Conservation (phyloP, 805 yeast species). For the Nakazawaea pomicola region DNA sequence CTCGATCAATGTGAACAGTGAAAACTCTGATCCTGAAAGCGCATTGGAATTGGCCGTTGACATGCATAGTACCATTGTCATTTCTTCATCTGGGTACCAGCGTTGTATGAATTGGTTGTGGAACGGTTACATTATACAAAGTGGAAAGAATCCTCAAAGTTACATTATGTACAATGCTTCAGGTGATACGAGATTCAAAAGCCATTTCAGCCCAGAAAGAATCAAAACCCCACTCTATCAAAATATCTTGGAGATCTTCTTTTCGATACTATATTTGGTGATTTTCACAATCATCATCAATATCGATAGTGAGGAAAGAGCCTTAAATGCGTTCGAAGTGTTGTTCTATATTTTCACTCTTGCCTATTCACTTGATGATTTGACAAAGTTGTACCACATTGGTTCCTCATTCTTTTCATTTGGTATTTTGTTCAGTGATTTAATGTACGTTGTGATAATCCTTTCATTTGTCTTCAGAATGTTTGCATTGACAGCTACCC, state of each 20-base stretch:
- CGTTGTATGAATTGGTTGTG: constrained; percentile 86
- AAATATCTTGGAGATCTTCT: constrained; percentile 61
- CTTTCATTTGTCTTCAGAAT: constrained; percentile 53
- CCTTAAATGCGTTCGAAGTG: constrained; percentile 44
- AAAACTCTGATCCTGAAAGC: constrained; percentile 58
- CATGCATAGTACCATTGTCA: constrained; percentile 71
- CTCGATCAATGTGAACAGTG: constrained; percentile 56
- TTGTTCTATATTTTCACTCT: constrained; percentile 60
- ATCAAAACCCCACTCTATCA: constrained; percentile 84
- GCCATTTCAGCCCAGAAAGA: constrained; percentile 79
- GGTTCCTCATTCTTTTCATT: constrained; percentile 70
- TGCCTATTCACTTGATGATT: constrained; percentile 65
- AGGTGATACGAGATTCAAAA: constrained; percentile 43
- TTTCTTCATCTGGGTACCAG: constrained; percentile 79
- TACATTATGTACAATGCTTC: constrained; percentile 62
- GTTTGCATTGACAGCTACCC: constrained; percentile 28
- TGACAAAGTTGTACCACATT: constrained; percentile 66
- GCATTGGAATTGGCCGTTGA: constrained; percentile 86
- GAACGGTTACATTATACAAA: constrained; percentile 90
- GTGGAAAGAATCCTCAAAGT: constrained; percentile 60
- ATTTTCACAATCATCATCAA: constrained; percentile 64
- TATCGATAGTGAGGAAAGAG: constrained; percentile 36
- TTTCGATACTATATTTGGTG: constrained; percentile 57
- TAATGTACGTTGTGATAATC: constrained; percentile 52
- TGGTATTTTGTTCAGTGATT: constrained; percentile 74